Percentiles rank a stretch among this genome's conserved stretches.
These are phyloP conservation scores for Epichloe bromicola DNA, from an alignment of 2,329 filamentous ascomycete species.

Conservation along the genomic window DNA sequence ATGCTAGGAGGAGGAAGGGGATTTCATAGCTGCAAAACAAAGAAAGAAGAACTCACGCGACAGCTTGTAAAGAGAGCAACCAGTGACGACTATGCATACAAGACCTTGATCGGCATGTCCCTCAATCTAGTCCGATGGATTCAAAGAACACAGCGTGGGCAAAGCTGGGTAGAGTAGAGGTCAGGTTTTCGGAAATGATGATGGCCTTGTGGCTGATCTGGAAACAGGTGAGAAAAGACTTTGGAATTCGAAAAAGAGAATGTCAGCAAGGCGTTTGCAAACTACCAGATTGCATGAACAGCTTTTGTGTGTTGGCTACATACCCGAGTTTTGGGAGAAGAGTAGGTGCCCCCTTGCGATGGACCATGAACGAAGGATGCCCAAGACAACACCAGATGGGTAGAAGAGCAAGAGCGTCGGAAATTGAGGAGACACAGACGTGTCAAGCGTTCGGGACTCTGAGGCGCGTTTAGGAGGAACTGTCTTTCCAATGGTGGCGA, in stretches of 20 bases:
- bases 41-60: slow-evolving; percentile 18
- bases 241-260: slow-evolving; percentile 3
- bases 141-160: slow-evolving; percentile 3
- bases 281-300: background rate
- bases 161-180: slow-evolving; percentile 6
- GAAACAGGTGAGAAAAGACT: slow-evolving; percentile 2
- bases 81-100: slow-evolving; percentile 28
- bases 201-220: slow-evolving; percentile 6
- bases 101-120: slow-evolving; percentile 13
- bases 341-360: slow-evolving; percentile 1
- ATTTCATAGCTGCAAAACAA: background rate
- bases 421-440: background rate
- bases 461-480: background rate
- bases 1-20: background rate
- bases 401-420: background rate
- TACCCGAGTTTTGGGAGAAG: background rate
- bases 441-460: background rate
- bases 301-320: background rate
- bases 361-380: background rate
- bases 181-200: slow-evolving; percentile 5
- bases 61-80: slow-evolving; percentile 18
- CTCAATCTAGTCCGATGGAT: slow-evolving; percentile 3
- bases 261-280: slow-evolving; percentile 1
- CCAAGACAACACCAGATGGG: background rate
- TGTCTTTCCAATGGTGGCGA: background rate